Conservation (phyloP, 495 filamentous ascomycete species). For the Darksidea phi region DNA sequence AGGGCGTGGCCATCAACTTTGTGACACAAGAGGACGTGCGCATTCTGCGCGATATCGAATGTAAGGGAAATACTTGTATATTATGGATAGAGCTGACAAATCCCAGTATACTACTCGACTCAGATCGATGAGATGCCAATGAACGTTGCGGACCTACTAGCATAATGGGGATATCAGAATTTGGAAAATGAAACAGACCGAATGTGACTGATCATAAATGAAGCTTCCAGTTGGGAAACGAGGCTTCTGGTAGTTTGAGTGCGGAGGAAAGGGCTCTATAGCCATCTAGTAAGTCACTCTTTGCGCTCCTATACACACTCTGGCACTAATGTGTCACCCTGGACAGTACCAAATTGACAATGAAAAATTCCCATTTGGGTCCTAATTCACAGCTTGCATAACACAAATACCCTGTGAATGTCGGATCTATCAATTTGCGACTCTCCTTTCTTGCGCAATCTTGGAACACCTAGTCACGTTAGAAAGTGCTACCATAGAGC, state of each 20-base stretch:
- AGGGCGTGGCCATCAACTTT: slow-evolving; percentile 99
- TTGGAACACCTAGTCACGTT: too few relatives aligned
- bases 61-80: slow-evolving; percentile 46
- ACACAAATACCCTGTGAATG: too few relatives aligned
- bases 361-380: too few relatives aligned
- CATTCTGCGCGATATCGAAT: slow-evolving; percentile 95
- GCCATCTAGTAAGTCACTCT: slow-evolving; percentile 9
- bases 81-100: slow-evolving; percentile 40
- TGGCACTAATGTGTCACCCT: too few relatives aligned
- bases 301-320: too few relatives aligned
- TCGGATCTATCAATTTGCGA: too few relatives aligned
- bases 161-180: slow-evolving; percentile 1
- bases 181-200: neutral
- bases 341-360: too few relatives aligned
- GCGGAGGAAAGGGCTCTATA: slow-evolving; percentile 20
- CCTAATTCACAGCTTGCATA: too few relatives aligned
- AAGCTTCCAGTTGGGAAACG: neutral
- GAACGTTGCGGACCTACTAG: slow-evolving; percentile 55
- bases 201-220: neutral
- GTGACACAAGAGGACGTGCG: slow-evolving; percentile 96
- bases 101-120: slow-evolving; percentile 83
- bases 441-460: too few relatives aligned
- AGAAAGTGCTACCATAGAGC: too few relatives aligned
- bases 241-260: neutral
- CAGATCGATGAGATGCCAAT: slow-evolving; percentile 99